Evolutionary conservation across 257 asterid genomes (phyloP), one percentile per base, ranked within the genome.

Genomic region (Jaltomata sinuosa): DNA sequence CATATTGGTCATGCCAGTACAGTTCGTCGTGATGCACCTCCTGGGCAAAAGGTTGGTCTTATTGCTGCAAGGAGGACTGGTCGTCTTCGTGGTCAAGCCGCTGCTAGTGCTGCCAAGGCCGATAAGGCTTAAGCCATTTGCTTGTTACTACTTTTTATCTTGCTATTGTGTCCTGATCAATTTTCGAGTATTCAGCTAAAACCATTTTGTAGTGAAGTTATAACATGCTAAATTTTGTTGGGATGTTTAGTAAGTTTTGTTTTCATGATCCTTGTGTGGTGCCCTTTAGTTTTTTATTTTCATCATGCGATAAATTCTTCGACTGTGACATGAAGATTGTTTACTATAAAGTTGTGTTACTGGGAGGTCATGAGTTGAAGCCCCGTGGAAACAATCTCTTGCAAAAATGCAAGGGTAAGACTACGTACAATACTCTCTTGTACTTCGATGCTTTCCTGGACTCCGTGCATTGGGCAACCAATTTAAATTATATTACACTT

Each of bases 11-110:
- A 91, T 11, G 94, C 93, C 19, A 90, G 92, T 79, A 91, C 94
- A 1, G 94, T 91, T 9, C 91, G 94, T 72, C 92, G 93, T 68
- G 94, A 91, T 87, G 93, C 94, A 40, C 94, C 94, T 25, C 94
- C 93, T 15, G 94, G 94, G 1, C 94, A 90, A 57, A 91, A 91
- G 88, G 93, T 91, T 36, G 93, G 93, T 87, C 93, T 91, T 31
- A 91, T 91, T 80, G 94, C 94, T 16, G 93, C 93, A 31, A 85
- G 93, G 59, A 90, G 92, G 69, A 91, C 94, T 50, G 94, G 92
- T 80, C 91, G 94, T 57, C 94, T 91, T 25, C 91, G 94, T 45
- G 93, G 93, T 81, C 93, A 91, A 88, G 92, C 93, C 21, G 94
- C 94, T 47, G 94, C 94, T n/a, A 83, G 89, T 16, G 92, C 94